Evolutionary conservation across 108 stramenopile species (phyloP), one percentile per base, ranked within the genome.

Genomic region (Cyclotella sp.): DNA sequence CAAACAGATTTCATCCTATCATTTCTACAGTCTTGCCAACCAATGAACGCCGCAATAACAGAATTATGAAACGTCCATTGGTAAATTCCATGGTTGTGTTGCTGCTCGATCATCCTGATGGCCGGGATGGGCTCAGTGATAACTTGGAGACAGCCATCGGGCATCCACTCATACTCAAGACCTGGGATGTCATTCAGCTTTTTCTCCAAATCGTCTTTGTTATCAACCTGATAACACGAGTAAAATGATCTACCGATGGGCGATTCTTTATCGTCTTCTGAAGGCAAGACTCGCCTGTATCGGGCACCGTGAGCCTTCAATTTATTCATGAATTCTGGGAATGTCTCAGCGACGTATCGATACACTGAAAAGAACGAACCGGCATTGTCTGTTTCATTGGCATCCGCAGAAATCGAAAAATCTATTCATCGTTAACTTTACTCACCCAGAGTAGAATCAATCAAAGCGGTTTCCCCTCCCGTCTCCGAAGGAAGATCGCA

Each of bases 221-320:
- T 77, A 29, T 65, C 46, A 13, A 85, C 88, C 55, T 85, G 75
- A 59, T 87, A 95, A 3, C 89, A 84, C 45, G 90, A 90, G 60
- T 91, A 84, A 79, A 89, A 95, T 0, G 86, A 86, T 40, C 92
- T 86, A 15, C 94, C 94, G 68, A 93, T 89, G n/a, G 92, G 91
- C 22, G 84, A 86, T 4, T 75, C 46, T 41, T 84, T 75, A 70
- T 93, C 94, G 71, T 95, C 94, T 59, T 93, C 83, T 26, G 73
- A 63, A 26, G 92, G 92, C 70, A 95, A 74, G 21, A 88, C 82
- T 19, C 94, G 89, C 65, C 85, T 87, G 85, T 95, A 95, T 55
- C 88, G 76, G 29, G 76, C 76, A 63, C 86, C 90, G 60, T 81
- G 73, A 45, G 69, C 43, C 68, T 87, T 87, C 26, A 93, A 40